These are phyloP conservation scores for Cytospora paraplurivora DNA, from an alignment of 2,329 filamentous ascomycete genomes.

Conservation along the genomic window DNA sequence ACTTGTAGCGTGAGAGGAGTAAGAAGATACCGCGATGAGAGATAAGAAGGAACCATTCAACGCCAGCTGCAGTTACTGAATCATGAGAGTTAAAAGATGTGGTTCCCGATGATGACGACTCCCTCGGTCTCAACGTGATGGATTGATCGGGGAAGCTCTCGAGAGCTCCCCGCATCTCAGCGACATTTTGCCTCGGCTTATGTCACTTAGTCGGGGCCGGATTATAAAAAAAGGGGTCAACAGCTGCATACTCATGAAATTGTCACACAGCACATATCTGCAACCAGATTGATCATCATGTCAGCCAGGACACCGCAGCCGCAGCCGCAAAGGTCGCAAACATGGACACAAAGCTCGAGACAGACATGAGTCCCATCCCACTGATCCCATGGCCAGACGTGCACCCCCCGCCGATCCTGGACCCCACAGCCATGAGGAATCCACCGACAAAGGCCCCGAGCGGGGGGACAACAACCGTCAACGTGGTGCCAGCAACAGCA, in stretches of 20 bases:
- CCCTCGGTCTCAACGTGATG: background rate
- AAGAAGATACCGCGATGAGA: background rate
- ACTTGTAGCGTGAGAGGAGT: background rate
- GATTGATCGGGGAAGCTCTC: background rate
- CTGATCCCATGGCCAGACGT: constrained; percentile 71
- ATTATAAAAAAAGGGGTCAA: background rate
- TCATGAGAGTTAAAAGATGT: background rate
- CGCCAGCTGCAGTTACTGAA: background rate
- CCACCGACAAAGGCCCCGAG: constrained; percentile 55
- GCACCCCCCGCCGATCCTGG: constrained; percentile 65
- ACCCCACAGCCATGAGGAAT: constrained; percentile 58
- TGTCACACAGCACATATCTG: background rate
- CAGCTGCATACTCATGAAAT: background rate
- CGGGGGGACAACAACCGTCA: constrained; percentile 37
- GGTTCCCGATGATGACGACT: constrained; percentile 4
- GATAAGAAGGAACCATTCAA: background rate
- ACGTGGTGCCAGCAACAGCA: constrained; percentile 32
- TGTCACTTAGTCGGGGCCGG: constrained; percentile 8
- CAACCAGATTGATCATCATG: background rate
- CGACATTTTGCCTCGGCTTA: constrained; percentile 14
- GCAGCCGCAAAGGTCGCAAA: constrained; percentile 53
- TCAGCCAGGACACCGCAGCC: constrained; percentile 10
- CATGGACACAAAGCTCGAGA: constrained; percentile 64
- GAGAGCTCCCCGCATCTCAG: constrained; percentile 14
- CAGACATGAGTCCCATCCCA: constrained; percentile 63